Percentiles rank a stretch among this genome's conserved stretches.
Evolutionary conservation across 129 eudicot genomes (phyloP).

Genomic region (Dittrichia graveolens): DNA sequence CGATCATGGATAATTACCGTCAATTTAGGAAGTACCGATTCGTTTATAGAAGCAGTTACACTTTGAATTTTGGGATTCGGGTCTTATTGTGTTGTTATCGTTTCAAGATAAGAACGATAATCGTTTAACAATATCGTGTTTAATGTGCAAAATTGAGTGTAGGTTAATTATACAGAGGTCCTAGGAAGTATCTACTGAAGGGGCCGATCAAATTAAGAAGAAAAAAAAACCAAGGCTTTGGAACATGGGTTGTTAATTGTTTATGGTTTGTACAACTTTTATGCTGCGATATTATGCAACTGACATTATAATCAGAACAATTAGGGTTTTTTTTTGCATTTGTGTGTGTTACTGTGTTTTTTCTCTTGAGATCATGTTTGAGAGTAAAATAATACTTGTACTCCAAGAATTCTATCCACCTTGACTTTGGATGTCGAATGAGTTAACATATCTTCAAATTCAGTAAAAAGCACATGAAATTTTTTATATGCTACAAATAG

Average conservation of each 20-base stretch:
- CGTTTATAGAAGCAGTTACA: background rate
- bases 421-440: conserved; percentile 1
- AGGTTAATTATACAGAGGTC: no score
- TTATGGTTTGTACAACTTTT: background rate
- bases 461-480: no score
- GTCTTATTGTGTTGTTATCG: background rate
- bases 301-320: background rate
- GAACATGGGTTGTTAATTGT: background rate
- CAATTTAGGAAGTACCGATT: background rate
- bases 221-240: background rate
- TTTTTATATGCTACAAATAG: no score
- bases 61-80: conserved; percentile 10
- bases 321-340: background rate
- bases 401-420: background rate
- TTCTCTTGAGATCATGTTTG: background rate
- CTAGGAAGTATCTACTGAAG: no score
- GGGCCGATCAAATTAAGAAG: background rate
- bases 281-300: background rate
- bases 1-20: conserved; percentile 21
- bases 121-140: background rate
- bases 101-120: background rate
- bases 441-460: background rate
- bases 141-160: background rate
- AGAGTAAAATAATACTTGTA: no score
- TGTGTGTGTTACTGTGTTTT: background rate